Percentiles rank a stretch among this genome's conserved stretches.
Conservation (phyloP, 805 yeast species). For the Wickerhamiella kurtzmanii region DNA sequence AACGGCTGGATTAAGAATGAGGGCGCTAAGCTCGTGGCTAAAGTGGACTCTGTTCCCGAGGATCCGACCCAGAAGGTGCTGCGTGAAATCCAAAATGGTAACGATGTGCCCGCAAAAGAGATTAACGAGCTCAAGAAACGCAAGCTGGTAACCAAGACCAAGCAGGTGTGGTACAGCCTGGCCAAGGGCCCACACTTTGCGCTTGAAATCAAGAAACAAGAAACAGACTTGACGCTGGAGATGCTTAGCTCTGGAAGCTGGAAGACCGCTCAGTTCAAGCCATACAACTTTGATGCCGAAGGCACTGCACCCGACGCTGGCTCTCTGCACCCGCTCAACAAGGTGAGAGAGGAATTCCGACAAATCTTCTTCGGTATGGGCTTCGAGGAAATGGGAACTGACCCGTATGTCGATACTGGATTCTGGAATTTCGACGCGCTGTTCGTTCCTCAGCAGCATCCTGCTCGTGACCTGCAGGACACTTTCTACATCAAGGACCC, state of each 20-base stretch:
- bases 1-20: conserved; percentile 91
- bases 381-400: conserved; percentile 97
- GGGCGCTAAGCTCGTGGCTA: conserved; percentile 61
- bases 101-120: conserved; percentile 52
- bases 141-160: conserved; percentile 61
- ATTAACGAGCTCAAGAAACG: conserved; percentile 85
- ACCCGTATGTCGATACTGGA: conserved; percentile 94
- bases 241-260: conserved; percentile 77
- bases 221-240: conserved; percentile 89
- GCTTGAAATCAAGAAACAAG: conserved; percentile 61
- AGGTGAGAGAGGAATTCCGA: conserved; percentile 95
- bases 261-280: conserved; percentile 76
- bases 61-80: conserved; percentile 51
- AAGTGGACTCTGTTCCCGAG: conserved; percentile 43
- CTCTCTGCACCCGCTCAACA: conserved; percentile 90
- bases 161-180: conserved; percentile 61
- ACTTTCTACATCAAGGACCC: conserved; percentile 97
- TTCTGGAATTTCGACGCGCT: conserved; percentile 98
- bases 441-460: conserved; percentile 98
- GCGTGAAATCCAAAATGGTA: conserved; percentile 40
- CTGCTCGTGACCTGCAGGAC: conserved; percentile 98
- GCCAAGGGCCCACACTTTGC: conserved; percentile 77
- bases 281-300: conserved; percentile 91
- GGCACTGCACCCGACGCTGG: conserved; percentile 80
- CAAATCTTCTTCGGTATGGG: conserved; percentile 97